Evolutionary conservation across 495 filamentous ascomycete species (phyloP), one percentile per base, ranked within the genome.

Genomic region (Penicillium cataractarum): DNA sequence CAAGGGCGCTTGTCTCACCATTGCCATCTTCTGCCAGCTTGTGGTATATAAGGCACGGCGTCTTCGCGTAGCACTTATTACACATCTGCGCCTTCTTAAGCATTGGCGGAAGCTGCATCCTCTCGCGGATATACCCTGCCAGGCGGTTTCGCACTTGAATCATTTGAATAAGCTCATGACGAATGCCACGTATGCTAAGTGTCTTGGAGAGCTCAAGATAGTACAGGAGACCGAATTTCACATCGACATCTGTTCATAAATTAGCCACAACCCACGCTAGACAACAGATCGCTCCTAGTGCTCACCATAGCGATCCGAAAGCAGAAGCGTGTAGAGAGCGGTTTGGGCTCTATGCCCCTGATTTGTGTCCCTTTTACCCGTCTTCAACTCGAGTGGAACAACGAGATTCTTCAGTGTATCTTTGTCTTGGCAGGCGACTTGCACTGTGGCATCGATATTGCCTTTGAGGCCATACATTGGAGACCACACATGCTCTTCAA

Each of bases 401-500:
- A 92, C 90, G 56, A 99, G 81, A 5, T 83, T 91, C 65, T 85
- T 89, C 33, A 86, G 66, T 51, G 76, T 73, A 26, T 79, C 68
- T 60, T 84, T 78, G 31, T 97, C 92, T 44, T 86, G 74, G 78
- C 96, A 89, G 6, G 84, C 85, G n/a, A 94, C 87, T 76, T 98
- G 91, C 13, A 99, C 89, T 5, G 95, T 98, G n/a, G 95, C 95
- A 78, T 99, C 95, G 58, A 99, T 92, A 71, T 97, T 98, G 32
- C 95, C 95, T 77, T 99, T 98, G 7, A 99, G 82, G 0, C 95
- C 95, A 70, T 94, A 98, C 87, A 91, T 92, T 7, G 95, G 95
- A 17, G 95, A 97, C 95, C 93, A 97, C 39, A 97, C 84, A 68
- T 97, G 93, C 74, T 99, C 95, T 74, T 99, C 95, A 22, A 98